Evolutionary conservation across 768 basidiomycete genomes (phyloP), one percentile per base, ranked within the genome.

Genomic region (Hydnomerulius pinastri): DNA sequence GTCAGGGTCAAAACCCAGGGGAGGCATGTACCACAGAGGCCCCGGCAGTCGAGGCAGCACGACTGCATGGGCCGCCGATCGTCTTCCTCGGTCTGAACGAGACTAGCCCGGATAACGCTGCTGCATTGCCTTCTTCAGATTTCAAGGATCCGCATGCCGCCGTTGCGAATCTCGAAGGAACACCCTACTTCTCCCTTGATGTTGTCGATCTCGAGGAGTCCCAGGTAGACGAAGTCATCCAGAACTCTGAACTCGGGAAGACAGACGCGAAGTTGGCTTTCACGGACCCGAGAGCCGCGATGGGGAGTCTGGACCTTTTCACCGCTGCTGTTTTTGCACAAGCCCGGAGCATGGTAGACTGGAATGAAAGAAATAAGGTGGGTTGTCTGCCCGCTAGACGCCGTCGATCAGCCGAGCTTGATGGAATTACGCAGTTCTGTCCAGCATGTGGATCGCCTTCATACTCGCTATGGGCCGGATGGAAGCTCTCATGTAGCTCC

Each of bases 381-480:
- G 28, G 73, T 58, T 15, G 21, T 6, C 17, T 27, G 2, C 17
- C 0, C 3, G 30, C 35, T 37, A 17, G 21, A 2, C 47, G 32
- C 37, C 36, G 37, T 4, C 3, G 17, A 29, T 40, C 38, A 4
- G 25, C 20, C 50, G 0, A n/a, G 18, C 48, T 51, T 30, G 50
- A 30, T 41, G 17, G 2, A 20, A 33, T 17, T 41, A 13, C n/a
- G 4, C 53, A 94, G 92, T 95, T 91, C 66, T 98, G 96, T 63
- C 80, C 95, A 0, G 85, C 82, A 0, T 98, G 96, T 65, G 93
- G 94, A 4, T 80, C 85, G 0, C 78, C 79, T 2, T 81, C 85
- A 0, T 90, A 91, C 60, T 89, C 92, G 0, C 75, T 91, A 58
- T 98, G 96, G 96, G 93, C 83, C 4, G 96, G 96, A 0, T 99